Evolutionary conservation across 106 monocot species (phyloP), one percentile per base, ranked within the genome.

Genomic region (Xerophyta viscosa): DNA sequence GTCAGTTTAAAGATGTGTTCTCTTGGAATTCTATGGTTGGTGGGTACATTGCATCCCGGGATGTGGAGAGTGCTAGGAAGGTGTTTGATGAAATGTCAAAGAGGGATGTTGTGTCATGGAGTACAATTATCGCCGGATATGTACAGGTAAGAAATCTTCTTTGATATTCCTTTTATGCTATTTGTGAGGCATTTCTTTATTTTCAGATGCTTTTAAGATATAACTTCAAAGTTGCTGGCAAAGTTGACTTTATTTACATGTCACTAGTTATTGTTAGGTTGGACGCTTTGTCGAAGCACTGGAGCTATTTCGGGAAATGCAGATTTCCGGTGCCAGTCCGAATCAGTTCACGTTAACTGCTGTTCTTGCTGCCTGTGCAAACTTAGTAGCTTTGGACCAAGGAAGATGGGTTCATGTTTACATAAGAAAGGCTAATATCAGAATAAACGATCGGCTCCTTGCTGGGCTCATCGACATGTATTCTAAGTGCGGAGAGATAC

Each of bases 391-490:
- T 13, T 51, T 79, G 54, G 68, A 79, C 41, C 79, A 79, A 50
- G 79, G 79, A 29, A 79, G 50, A 39, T 79, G 73, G 79, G 48
- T 79, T 30, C 79, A 79, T 31, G 24, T 50, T n/a, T 79, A 69
- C 49, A 66, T 79, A 46, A 57, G 24, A 15, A 81, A 59, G 57
- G 23, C 52, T 0, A 67, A 41, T 29, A 48, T 81, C 57, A 54
- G 37, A 12, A 14, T 81, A 47, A 81, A 73, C 19, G 75, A 70
- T 9, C 61, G 73, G 20, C 37, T 79, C 27, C 64, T 74, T 24
- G 68, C 79, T 9, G 60, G 65, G 14, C 69, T 82, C 19, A 68
- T 82, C 2, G 76, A 82, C 27, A 82, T 77, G 82, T 77, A 82
- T 57, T 58, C 72, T 5, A 82, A 82, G 21, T 82, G 82, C 28